Percentiles rank a stretch among this genome's conserved stretches.
Conservation (phyloP, 2,329 filamentous ascomycete genomes). For the Arthrobotrys pseudoclavata region DNA sequence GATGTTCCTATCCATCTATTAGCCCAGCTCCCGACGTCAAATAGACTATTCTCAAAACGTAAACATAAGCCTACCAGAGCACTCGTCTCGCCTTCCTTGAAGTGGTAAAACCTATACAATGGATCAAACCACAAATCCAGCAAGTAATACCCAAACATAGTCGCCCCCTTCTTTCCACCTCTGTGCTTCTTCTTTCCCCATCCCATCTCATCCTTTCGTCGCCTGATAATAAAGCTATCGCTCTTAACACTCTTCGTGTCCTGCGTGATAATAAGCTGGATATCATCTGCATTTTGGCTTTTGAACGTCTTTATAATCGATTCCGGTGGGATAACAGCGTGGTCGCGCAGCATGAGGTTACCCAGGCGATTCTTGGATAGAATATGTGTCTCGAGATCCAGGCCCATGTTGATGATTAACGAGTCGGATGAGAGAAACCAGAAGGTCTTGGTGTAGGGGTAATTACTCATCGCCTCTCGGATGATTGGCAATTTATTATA, state of each 20-base stretch:
- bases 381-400: slow-evolving; percentile 78
- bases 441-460: slow-evolving; percentile 82
- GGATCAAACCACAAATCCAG: slow-evolving; percentile 97
- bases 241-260: slow-evolving; percentile 83
- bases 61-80: slow-evolving; percentile 76
- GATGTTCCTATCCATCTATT: slow-evolving; percentile 75
- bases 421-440: slow-evolving; percentile 89
- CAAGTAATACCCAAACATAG: slow-evolving; percentile 68
- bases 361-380: slow-evolving; percentile 78
- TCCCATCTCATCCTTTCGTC: slow-evolving; percentile 84
- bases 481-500: slow-evolving; percentile 87
- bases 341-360: slow-evolving; percentile 83
- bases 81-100: slow-evolving; percentile 93
- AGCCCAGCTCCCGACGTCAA: slow-evolving; percentile 26
- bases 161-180: slow-evolving; percentile 35
- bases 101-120: slow-evolving; percentile 89
- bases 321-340: slow-evolving; percentile 90
- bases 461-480: slow-evolving; percentile 86
- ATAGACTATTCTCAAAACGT: slow-evolving; percentile 5
- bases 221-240: slow-evolving; percentile 82
- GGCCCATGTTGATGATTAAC: slow-evolving; percentile 85
- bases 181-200: slow-evolving; percentile 32
- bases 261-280: slow-evolving; percentile 86
- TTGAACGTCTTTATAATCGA: slow-evolving; percentile 96
- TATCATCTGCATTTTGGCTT: slow-evolving; percentile 80